Percentiles rank a stretch among this genome's conserved stretches.
Conservation (phyloP, 2,329 filamentous ascomycete species). For the Cladosporium phlei region DNA sequence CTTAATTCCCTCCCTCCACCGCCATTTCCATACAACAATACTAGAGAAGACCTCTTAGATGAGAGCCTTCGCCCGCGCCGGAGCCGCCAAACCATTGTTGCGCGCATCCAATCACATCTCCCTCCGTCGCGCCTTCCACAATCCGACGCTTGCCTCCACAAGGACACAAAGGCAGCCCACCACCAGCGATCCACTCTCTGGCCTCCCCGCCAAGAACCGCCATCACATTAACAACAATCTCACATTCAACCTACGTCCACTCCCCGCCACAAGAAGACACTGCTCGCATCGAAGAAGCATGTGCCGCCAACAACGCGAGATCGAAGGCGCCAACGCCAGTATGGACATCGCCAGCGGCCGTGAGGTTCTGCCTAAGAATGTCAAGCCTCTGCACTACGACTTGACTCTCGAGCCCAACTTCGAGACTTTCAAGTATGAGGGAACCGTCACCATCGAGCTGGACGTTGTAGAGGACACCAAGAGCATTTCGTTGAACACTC, state of each 20-base stretch:
- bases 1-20: not conserved
- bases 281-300: slow-evolving; percentile 75
- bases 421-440: slow-evolving; percentile 79
- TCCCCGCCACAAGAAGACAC: slow-evolving; percentile 41
- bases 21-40: not conserved
- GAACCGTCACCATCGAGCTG: slow-evolving; percentile 79
- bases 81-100: slow-evolving; percentile 1
- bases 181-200: slow-evolving; percentile 3
- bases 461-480: slow-evolving; percentile 80
- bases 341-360: slow-evolving; percentile 61
- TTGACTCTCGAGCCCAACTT: slow-evolving; percentile 89
- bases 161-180: not conserved
- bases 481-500: slow-evolving; percentile 80
- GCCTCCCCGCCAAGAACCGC: slow-evolving; percentile 6
- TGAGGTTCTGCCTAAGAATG: slow-evolving; percentile 85
- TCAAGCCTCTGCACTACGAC: slow-evolving; percentile 88
- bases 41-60: slow-evolving; percentile 9
- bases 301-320: slow-evolving; percentile 59
- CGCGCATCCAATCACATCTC: not conserved
- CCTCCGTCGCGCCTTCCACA: slow-evolving; percentile 3
- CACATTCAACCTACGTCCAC: slow-evolving; percentile 4
- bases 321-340: slow-evolving; percentile 51
- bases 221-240: not conserved
- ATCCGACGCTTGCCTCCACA: slow-evolving; percentile 9
- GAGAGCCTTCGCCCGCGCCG: slow-evolving; percentile 10